These are phyloP conservation scores for Pseudogymnoascus pannorum DNA, from an alignment of 2,329 filamentous ascomycete species.

Conservation along the genomic window DNA sequence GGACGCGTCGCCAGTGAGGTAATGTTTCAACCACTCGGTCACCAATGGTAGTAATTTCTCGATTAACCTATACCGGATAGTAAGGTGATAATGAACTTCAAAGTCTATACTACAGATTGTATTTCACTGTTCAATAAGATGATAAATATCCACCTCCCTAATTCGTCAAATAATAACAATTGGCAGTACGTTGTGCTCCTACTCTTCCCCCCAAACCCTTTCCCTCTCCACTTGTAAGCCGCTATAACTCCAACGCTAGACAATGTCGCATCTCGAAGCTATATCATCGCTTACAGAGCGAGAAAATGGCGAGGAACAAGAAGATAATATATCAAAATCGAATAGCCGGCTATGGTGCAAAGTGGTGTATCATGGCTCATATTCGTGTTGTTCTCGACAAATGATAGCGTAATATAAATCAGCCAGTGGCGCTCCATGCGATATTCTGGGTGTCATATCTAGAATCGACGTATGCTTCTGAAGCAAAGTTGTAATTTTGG, in stretches of 20 bases:
- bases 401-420: background rate
- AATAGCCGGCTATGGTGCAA: background rate
- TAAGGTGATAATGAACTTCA: no score
- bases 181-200: background rate
- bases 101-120: no score
- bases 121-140: no score
- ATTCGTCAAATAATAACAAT: background rate
- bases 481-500: background rate
- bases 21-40: no score
- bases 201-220: background rate
- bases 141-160: no score
- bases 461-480: background rate
- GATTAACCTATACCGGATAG: no score
- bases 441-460: background rate
- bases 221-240: background rate
- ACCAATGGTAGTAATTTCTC: no score
- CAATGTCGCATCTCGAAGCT: conserved; percentile 1
- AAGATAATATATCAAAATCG: background rate
- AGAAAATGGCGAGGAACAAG: background rate
- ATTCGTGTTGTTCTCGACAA: background rate
- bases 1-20: no score
- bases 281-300: background rate
- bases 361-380: background rate
- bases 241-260: background rate
- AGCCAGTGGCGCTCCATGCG: background rate